Evolutionary conservation across 2,329 filamentous ascomycete genomes (phyloP), one percentile per base, ranked within the genome.

Genomic region (Basipetospora sp.): DNA sequence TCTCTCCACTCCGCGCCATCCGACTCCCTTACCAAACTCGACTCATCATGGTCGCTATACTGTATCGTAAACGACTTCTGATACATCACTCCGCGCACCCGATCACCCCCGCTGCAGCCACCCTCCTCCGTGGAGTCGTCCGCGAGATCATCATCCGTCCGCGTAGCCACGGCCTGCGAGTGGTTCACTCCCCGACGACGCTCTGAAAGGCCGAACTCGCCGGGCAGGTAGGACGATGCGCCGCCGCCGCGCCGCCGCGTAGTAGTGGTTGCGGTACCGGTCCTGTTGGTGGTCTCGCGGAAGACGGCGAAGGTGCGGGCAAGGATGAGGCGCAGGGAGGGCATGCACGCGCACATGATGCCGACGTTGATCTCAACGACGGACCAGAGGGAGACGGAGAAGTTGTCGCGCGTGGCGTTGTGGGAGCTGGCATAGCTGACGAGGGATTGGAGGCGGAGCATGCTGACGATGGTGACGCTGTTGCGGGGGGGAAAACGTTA

Each of bases 1-100:
- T 35, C 22, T 19, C 17, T 10, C 19, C 19, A 20, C 33, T 35
- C 40, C 22, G 20, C 16, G 10, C 51, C 20, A 10, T 54, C 49
- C 8, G 43, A 45, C 46, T 56, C 49, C 8, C 48, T 39, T 1
- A 58, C 52, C n/a, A 58, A 38, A 10, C 50, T 47, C 2, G 47
- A 45, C 35, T 58, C 55, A 31, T 58, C 54, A 3, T 40, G 47
- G 2, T 54, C 50, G 2, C 48, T 52, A 25, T 51, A 59, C 22
- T 58, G 53, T 1, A 60, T 55, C 1, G 48, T 44, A 18, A 57
- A 60, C 2, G 53, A 52, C 27, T 52, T 57, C 8, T 59, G 46
- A 26, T 50, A 55, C n/a, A n/a, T n/a, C n/a, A n/a, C n/a, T n/a
- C n/a, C n/a, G n/a, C n/a, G n/a, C n/a, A n/a, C n/a, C n/a, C n/a